Evolutionary conservation across 2,329 filamentous ascomycete genomes (phyloP), one percentile per base, ranked within the genome.

Genomic region (Xylaria polymorpha): DNA sequence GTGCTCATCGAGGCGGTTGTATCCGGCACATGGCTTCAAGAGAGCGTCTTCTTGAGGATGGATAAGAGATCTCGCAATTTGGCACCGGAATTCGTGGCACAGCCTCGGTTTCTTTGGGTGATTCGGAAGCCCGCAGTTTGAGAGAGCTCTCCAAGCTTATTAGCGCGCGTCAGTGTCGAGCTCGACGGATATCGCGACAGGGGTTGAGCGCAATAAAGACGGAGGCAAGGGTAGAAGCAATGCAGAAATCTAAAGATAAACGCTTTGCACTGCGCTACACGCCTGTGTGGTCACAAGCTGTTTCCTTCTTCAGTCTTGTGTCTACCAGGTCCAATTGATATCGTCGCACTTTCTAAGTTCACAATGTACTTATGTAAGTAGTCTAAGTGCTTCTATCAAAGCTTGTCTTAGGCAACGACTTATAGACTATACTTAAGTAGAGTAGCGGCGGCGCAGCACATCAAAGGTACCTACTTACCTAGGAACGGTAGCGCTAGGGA

Each of bases 21-120:
- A 74, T 76, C 53, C 68, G 67, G 72, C 68, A 68, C 77, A 77
- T 78, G 67, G 71, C 75, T 77, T 73, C 70, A 46, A 37, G n/a
- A 57, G 51, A 20, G 20, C 5, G 46, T 50, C 10, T 68, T 64
- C 29, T 62, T 50, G 32, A 69, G n/a, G 35, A 18, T 18, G n/a
- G 35, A 18, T 18, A 35, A 41, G 20, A 14, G 25, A 37, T 25
- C 14, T n/a, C 6, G 50, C 25, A 5, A 25, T 32, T 48, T 12
- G 12, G 57, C 14, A 61, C 43, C 41, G 58, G 43, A 10, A 37
- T 35, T 32, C 32, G 59, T 41, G 64, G 67, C 53, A 62, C 48
- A 41, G 37, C 18, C n/a, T 62, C 50, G 64, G 35, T 20, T 37
- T 57, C 59, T 56, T 55, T 35, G 58, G 37, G 14, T 35, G 39